A percentile compares a stretch with the other conserved stretches of the same genome.
phyloP scores from a whole-genome alignment of 2,329 filamentous ascomycete species.

The Chrysoporthe cubensis region DNA sequence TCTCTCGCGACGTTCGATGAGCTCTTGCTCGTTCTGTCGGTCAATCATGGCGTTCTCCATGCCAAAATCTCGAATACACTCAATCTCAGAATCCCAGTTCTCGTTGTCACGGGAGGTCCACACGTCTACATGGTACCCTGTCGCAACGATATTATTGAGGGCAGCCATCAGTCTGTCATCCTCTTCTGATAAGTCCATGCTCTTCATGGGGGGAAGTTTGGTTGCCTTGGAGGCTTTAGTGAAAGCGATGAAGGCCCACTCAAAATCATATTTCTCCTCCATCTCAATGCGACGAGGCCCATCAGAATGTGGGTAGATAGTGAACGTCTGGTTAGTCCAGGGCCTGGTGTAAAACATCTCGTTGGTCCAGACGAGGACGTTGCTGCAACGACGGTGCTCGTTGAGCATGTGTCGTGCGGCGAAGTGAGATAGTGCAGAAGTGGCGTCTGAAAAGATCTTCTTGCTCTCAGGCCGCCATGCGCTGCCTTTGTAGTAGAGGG shows the following conservation, averaged over 20 bases:
- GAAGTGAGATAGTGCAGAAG: constrained; percentile 19
- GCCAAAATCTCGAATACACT: background rate
- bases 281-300: constrained; percentile 12
- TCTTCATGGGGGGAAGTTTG: background rate
- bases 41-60: background rate
- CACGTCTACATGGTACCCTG: constrained; percentile 23
- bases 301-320: constrained; percentile 19
- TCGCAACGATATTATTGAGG: background rate
- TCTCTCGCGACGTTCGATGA: constrained; percentile 13
- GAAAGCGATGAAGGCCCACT: constrained; percentile 28
- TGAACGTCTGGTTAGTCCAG: constrained; percentile 21
- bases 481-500: constrained; percentile 19
- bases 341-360: constrained; percentile 11
- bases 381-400: constrained; percentile 13
- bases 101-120: constrained; percentile 19
- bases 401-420: constrained; percentile 15
- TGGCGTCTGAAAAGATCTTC: constrained; percentile 15
- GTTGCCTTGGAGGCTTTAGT: constrained; percentile 11
- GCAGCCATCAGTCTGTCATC: constrained; percentile 16
- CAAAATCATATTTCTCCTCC: constrained; percentile 6
- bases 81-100: constrained; percentile 2
- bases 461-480: constrained; percentile 17
- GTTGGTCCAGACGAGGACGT: constrained; percentile 21
- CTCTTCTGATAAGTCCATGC: background rate
- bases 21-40: background rate